Base-by-base conservation (phyloP, 2,329 filamentous ascomycete genomes). In the Trichoderma harzianum region DNA sequence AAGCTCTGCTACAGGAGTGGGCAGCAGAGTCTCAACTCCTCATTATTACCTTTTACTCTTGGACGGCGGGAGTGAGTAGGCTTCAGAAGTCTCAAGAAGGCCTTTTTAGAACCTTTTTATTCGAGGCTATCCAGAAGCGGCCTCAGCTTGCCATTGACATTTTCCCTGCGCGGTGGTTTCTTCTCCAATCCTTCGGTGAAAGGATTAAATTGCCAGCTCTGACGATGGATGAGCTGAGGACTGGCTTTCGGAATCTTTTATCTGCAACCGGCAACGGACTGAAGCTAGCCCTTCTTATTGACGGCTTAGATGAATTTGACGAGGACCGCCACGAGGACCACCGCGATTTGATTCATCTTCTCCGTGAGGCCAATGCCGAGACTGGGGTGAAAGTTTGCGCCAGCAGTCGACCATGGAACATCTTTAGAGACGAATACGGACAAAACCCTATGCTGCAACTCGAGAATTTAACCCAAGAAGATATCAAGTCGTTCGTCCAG, bases 311-410 rank as follows among this genome's bases (percentile, higher is more conserved):
- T 3, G 47, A 51, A 0, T 51, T 51, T 51, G 47, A 24, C 0
- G n/a, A 51, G 5, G 43, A 24, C 5, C n/a, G 0, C 10, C 5
- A 12, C 1, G 47, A 24, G 4, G 1, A 12, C 1, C 47, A 51
- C 5, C n/a, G 1, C 2, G 21, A n/a, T 3, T 6, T 51, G 6
- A 1, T 51, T 24, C n/a, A 0, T 11, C n/a, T 51, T 7, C n/a
- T 51, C n/a, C n/a, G n/a, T 5, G 10, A 51, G 0, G 11, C n/a
- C 21, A 51, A 24, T 0, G 21, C 47, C 1, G 3, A 12, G 10
- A 7, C 47, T 3, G 21, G n/a, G 2, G 47, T 51, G 1, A 51
- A 51, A 2, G 24, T 51, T 0, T 51, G 47, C 21, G 47, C 0
- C 0, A 51, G n/a, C n/a, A 51, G 47, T 24, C 47, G 47, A 2